Percentiles rank a stretch among this genome's conserved stretches.
These are phyloP conservation scores for Ailanthus altissimus DNA, from an alignment of 345 rosid genomes.

Conservation along the genomic window DNA sequence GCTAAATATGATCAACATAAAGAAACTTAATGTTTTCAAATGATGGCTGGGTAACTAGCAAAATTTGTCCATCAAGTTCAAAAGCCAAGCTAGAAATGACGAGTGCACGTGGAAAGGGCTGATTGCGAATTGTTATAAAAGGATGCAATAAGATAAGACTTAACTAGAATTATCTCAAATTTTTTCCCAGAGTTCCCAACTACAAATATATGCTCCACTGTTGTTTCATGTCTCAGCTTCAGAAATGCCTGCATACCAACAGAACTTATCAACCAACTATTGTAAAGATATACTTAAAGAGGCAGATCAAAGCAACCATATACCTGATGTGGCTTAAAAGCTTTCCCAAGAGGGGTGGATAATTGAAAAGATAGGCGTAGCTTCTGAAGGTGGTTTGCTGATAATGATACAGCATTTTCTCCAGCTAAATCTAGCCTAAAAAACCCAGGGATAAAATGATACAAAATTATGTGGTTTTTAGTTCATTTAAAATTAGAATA, in stretches of 20 bases:
- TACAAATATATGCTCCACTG: conserved; percentile 83
- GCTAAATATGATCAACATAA: conserved; percentile 14
- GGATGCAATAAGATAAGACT: conserved; percentile 30
- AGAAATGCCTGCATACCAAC: conserved; percentile 74
- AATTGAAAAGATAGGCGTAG: conserved; percentile 71
- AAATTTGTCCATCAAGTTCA: neutral
- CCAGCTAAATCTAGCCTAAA: conserved; percentile 73
- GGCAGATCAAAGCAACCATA: conserved; percentile 17
- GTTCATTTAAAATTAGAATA: neutral
- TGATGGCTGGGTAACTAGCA: neutral
- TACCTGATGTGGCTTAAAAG: conserved; percentile 97
- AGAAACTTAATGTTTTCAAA: neutral
- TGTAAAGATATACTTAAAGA: conserved; percentile 2
- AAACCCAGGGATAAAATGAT: neutral
- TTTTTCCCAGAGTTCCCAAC: conserved; percentile 71
- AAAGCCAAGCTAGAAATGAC: neutral
- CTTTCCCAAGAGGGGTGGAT: conserved; percentile 62
- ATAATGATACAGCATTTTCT: conserved; percentile 58
- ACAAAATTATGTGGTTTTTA: neutral
- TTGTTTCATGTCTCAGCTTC: conserved; percentile 81
- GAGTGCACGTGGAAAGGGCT: neutral
- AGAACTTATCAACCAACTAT: conserved; percentile 32
- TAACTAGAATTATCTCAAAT: conserved; percentile 82
- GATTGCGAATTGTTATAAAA: neutral
- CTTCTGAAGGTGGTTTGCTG: conserved; percentile 97